Percentiles rank a stretch among this genome's conserved stretches.
phyloP scores from a whole-genome alignment of 2,329 filamentous ascomycete genomes.

The Cladosporium phlei region DNA sequence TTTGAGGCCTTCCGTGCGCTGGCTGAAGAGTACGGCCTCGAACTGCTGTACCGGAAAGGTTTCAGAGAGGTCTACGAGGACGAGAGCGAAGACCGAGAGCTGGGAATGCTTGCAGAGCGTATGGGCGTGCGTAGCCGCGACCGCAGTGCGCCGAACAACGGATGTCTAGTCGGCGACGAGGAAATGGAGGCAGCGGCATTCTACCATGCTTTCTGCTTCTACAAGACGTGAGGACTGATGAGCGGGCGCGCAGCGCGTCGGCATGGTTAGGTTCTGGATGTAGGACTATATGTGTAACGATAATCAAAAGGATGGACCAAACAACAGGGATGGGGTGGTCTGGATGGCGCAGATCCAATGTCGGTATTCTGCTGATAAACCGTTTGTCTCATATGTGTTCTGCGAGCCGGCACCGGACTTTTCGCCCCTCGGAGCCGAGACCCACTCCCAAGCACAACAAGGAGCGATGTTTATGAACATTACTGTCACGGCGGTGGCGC shows the following conservation, averaged over 20 bases:
- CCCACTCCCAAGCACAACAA: too few species aligned
- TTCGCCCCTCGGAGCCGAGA: too few species aligned
- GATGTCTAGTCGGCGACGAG: conserved; percentile 68
- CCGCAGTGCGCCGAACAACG: conserved; percentile 42
- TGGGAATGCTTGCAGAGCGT: conserved; percentile 84
- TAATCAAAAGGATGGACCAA: background rate
- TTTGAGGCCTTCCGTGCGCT: conserved; percentile 96
- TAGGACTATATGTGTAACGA: too few species aligned
- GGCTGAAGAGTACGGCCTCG: conserved; percentile 93
- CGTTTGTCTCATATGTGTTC: conserved; percentile 1
- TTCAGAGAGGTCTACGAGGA: conserved; percentile 89
- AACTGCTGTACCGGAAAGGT: conserved; percentile 86
- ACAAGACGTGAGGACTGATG: conserved; percentile 53
- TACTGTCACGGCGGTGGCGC: too few species aligned
- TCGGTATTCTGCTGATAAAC: too few species aligned
- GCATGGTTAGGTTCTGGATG: too few species aligned
- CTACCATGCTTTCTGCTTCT: conserved; percentile 94
- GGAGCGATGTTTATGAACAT: too few species aligned
- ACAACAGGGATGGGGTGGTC: background rate
- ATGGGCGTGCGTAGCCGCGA: conserved; percentile 83
- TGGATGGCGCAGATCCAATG: conserved; percentile 5
- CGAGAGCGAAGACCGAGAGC: conserved; percentile 76
- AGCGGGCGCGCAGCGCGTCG: background rate
- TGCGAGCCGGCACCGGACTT: background rate
- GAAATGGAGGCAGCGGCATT: conserved; percentile 90